Percentiles rank a stretch among this genome's conserved stretches.
Conservation (phyloP, 2,329 filamentous ascomycete genomes). For the Aureobasidium sp. region DNA sequence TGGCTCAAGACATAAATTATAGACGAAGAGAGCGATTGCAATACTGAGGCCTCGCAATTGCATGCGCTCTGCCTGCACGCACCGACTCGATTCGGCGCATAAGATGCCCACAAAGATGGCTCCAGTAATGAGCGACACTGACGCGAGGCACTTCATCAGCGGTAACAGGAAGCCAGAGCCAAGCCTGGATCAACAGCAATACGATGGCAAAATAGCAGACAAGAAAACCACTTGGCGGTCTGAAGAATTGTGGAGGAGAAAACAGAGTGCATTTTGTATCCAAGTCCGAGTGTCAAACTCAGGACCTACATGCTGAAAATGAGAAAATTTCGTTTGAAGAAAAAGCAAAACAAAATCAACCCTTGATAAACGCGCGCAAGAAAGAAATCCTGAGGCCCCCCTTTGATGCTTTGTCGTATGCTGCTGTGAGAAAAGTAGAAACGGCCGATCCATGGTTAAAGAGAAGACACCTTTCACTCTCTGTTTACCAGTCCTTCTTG, state of each 20-base stretch:
- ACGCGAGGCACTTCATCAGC: neutral
- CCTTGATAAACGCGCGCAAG: neutral
- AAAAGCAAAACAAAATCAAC: neutral
- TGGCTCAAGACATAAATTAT: neutral
- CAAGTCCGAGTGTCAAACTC: slow-evolving; percentile 10
- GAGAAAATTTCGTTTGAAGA: neutral
- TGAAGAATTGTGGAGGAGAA: neutral
- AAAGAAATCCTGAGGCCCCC: slow-evolving; percentile 1
- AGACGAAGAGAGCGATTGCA: neutral
- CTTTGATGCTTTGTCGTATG: neutral
- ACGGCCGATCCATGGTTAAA: neutral
- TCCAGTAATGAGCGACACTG: neutral
- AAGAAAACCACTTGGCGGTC: no score
- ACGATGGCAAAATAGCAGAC: no score
- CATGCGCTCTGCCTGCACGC: neutral
- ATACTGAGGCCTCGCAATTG: neutral
- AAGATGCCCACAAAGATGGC: neutral
- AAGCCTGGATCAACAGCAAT: neutral
- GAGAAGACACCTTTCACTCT: neutral
- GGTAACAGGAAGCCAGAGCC: neutral
- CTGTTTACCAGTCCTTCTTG: slow-evolving; percentile 75
- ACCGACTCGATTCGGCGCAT: neutral
- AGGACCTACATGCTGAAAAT: neutral
- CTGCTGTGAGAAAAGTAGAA: neutral
- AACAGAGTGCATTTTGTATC: slow-evolving; percentile 5